A percentile compares a stretch with the other conserved stretches of the same genome.
phyloP scores from a whole-genome alignment of 2,329 filamentous ascomycete genomes.

The Diaporthe amygdali region DNA sequence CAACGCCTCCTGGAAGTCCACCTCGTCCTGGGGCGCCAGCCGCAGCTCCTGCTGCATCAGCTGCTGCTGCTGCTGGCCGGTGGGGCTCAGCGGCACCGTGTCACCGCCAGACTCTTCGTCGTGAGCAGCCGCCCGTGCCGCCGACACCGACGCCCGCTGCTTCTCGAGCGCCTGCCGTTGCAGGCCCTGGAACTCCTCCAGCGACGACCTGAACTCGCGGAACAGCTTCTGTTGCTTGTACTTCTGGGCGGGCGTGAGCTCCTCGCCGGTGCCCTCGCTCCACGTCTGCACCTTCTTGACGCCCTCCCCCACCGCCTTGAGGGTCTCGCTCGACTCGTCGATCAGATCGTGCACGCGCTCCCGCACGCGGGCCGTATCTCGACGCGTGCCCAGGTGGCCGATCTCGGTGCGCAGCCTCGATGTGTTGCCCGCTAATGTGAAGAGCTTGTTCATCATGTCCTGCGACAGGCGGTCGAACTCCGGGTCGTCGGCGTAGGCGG shows the following conservation, averaged over 20 bases:
- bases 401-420: constrained; percentile 85
- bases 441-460: constrained; percentile 85
- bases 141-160: constrained; percentile 83
- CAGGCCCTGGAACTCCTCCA: constrained; percentile 91
- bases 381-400: constrained; percentile 82
- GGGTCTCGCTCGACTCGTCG: constrained; percentile 83
- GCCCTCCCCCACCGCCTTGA: constrained; percentile 91
- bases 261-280: constrained; percentile 54
- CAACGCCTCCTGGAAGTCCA: constrained; percentile 94
- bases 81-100: constrained; percentile 34
- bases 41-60: constrained; percentile 79
- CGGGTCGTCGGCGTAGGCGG: constrained; percentile 86
- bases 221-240: constrained; percentile 96
- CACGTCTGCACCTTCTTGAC: constrained; percentile 90
- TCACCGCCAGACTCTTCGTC: constrained; percentile 59
- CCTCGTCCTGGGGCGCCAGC: constrained; percentile 88
- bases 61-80: constrained; percentile 60
- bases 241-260: constrained; percentile 88
- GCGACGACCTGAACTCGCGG: constrained; percentile 86
- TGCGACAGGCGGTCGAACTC: constrained; percentile 86
- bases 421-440: constrained; percentile 87
- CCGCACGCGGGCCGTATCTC: constrained; percentile 88
- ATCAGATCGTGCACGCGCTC: constrained; percentile 89
- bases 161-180: constrained; percentile 91
- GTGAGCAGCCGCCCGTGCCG: constrained; percentile 76